phyloP scores from a whole-genome alignment of 305 asterid genomes.

The Coffea humblotiana region DNA sequence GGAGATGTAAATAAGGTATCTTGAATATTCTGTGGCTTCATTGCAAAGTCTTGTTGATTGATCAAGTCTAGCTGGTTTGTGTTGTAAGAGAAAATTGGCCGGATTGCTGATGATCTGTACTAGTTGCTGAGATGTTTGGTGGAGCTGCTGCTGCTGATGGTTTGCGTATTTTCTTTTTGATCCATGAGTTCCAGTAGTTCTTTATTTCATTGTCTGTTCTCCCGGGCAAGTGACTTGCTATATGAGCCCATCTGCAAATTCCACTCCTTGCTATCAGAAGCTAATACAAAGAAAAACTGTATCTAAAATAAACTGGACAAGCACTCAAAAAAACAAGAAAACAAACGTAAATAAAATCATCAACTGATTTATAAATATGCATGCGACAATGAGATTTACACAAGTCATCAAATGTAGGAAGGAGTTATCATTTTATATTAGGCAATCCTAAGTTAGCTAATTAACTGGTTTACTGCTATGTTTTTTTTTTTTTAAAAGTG shows the following conservation, averaged over 20 bases:
- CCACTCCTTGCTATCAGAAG: neutral
- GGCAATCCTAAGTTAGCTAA: no score
- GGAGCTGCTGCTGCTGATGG: constrained; percentile 30
- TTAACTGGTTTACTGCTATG: no score
- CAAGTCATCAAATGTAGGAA: no score
- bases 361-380: no score
- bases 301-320: neutral
- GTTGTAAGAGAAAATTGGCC: constrained; percentile 29
- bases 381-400: no score
- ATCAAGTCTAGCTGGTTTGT: constrained; percentile 37
- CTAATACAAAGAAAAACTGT: neutral
- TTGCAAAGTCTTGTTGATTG: constrained; percentile 38
- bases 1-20: constrained; percentile 43
- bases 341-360: no score
- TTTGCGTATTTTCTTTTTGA: constrained; percentile 71
- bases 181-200: constrained; percentile 97
- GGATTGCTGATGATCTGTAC: constrained; percentile 24
- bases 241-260: constrained; percentile 86
- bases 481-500: no score
- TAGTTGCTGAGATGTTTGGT: constrained; percentile 22
- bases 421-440: no score
- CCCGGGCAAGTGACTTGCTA: constrained; percentile 94
- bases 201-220: constrained; percentile 91
- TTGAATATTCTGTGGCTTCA: constrained; percentile 35
- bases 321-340: no score